phyloP scores from a whole-genome alignment of 208 protist genomes.

The Wallacemonas sp. region DNA sequence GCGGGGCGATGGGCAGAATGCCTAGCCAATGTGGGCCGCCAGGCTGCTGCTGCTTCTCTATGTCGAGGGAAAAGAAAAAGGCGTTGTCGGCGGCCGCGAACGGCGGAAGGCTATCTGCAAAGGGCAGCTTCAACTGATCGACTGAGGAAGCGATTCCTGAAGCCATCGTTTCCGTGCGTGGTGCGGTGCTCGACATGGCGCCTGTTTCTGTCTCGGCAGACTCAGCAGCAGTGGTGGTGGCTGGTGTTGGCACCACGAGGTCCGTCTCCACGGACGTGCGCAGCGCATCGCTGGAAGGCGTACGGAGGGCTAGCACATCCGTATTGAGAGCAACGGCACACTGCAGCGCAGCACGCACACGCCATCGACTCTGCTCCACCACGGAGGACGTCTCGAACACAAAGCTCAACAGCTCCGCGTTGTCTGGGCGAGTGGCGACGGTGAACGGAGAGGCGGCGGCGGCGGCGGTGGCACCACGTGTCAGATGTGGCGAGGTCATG shows the following conservation, averaged over 20 bases:
- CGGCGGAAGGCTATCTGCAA: background rate
- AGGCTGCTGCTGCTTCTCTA: background rate
- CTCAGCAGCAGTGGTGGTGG: too few relatives aligned
- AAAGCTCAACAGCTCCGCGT: background rate
- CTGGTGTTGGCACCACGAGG: too few relatives aligned
- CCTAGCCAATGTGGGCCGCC: constrained; percentile 28
- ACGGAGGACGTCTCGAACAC: background rate
- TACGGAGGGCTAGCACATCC: background rate
- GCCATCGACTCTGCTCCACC: constrained; percentile 14
- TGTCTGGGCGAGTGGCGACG: background rate
- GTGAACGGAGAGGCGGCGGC: background rate
- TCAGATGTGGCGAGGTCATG: background rate
- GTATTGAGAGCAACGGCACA: background rate
- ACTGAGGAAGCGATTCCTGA: too few relatives aligned
- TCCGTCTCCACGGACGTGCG: too few relatives aligned
- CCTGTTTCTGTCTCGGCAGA: too few relatives aligned
- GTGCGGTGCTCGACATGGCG: too few relatives aligned
- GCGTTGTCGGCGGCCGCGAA: background rate
- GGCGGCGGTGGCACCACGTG: background rate
- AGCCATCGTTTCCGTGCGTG: too few relatives aligned
- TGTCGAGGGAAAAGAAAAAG: background rate
- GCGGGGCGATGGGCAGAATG: constrained; percentile 18
- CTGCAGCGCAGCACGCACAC: background rate
- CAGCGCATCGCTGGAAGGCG: background rate
- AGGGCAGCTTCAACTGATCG: background rate